Conservation (phyloP, 371 early-diverging fungal species). For the Mucor indicus region DNA sequence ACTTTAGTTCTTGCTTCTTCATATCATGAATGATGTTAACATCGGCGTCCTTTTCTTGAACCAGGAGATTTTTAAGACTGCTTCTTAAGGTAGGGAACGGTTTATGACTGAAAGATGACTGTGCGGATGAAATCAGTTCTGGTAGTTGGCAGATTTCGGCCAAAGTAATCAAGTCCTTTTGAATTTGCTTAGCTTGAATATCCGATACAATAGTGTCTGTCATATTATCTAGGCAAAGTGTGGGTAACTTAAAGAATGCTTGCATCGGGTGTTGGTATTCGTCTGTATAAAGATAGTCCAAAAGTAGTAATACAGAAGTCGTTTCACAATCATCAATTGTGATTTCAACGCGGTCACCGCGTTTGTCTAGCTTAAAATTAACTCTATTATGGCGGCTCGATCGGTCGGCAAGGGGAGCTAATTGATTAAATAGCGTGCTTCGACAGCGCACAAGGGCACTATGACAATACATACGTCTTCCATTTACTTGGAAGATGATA, state of each 20-base stretch:
- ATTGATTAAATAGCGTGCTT: constrained; percentile 17
- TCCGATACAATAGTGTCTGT: background rate
- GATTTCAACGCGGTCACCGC: constrained; percentile 12
- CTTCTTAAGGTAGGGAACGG: constrained; percentile 21
- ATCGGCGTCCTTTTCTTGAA: constrained; percentile 22
- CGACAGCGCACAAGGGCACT: constrained; percentile 20
- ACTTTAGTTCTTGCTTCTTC: constrained; percentile 13
- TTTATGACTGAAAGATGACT: constrained; percentile 21
- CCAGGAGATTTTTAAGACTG: constrained; percentile 6
- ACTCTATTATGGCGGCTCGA: too few species aligned
- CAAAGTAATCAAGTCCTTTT: constrained; percentile 29
- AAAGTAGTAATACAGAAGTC: constrained; percentile 21
- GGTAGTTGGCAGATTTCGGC: constrained; percentile 27
- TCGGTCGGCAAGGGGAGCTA: constrained; percentile 7
- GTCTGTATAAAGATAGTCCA: constrained; percentile 42
- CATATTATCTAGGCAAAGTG: constrained; percentile 5
- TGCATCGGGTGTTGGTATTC: constrained; percentile 33
- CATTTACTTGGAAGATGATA: constrained; percentile 33
- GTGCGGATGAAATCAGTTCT: constrained; percentile 20
- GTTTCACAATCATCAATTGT: constrained; percentile 15
- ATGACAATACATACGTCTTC: constrained; percentile 49
- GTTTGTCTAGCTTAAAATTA: too few species aligned
- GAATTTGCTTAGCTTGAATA: constrained; percentile 16
- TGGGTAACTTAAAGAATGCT: constrained; percentile 18
- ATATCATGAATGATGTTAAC: constrained; percentile 40